These are phyloP conservation scores for Papiliotrema nemorosa DNA, from an alignment of 1,284 basidiomycete genomes.

Conservation along the genomic window DNA sequence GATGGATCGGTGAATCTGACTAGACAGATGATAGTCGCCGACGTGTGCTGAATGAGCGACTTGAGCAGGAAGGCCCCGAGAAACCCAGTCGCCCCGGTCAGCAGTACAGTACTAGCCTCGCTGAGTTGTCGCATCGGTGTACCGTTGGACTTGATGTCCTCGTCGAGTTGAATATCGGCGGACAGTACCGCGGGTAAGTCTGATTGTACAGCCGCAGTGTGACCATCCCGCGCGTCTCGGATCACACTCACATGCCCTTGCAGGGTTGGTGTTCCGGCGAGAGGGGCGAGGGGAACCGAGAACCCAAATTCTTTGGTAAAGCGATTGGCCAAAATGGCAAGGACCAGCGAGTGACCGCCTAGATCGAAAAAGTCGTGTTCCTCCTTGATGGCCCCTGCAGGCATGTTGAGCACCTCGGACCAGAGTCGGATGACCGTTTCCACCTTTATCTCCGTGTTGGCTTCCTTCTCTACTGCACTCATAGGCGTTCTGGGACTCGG, in stretches of 20 bases:
- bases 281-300: constrained; percentile 29
- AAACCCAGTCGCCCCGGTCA: constrained; percentile 46
- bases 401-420: constrained; percentile 36
- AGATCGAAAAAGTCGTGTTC: constrained; percentile 38
- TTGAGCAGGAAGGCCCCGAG: constrained; percentile 42
- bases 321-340: constrained; percentile 35
- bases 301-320: constrained; percentile 38
- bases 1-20: constrained; percentile 39
- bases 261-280: constrained; percentile 33
- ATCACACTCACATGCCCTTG: constrained; percentile 32
- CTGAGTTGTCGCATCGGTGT: constrained; percentile 17
- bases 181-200: constrained; percentile 39
- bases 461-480: constrained; percentile 16
- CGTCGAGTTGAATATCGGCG: constrained; percentile 29
- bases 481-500: constrained; percentile 6
- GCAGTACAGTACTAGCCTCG: constrained; percentile 32
- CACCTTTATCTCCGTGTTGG: constrained; percentile 30
- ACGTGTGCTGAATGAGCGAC: constrained; percentile 31
- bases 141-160: constrained; percentile 30
- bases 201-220: constrained; percentile 36
- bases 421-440: constrained; percentile 32
- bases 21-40: constrained; percentile 40
- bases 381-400: constrained; percentile 19
- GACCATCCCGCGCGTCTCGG: constrained; percentile 33
- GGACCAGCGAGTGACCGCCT: constrained; percentile 39